Conservation (phyloP, 176 grass and related monocot genomes). For the Saccharum officinarum region DNA sequence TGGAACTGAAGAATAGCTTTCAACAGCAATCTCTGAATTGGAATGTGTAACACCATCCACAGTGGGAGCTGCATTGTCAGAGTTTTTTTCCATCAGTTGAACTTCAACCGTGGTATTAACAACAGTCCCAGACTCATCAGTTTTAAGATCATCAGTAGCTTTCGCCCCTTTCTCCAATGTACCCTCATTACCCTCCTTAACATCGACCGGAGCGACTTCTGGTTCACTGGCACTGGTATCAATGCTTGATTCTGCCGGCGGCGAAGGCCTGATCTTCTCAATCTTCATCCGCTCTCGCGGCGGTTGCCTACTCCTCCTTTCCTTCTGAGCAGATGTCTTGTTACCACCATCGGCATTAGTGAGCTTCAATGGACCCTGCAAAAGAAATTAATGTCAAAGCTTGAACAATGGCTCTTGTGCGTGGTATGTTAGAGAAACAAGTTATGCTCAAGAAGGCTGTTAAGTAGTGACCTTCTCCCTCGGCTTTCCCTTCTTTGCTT, state of each 20-base stretch:
- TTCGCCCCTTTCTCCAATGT: constrained; percentile 35
- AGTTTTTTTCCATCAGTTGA: constrained; percentile 32
- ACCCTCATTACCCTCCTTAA: constrained; percentile 38
- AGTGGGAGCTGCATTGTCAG: constrained; percentile 41
- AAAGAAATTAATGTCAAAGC: constrained; percentile 20
- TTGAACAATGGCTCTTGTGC: constrained; percentile 10
- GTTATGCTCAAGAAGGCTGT: constrained; percentile 16
- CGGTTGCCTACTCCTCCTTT: constrained; percentile 55
- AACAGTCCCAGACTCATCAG: constrained; percentile 30
- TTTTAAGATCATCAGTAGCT: constrained; percentile 33
- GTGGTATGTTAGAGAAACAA: constrained; percentile 9
- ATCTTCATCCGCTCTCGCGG: constrained; percentile 45
- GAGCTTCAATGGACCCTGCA: constrained; percentile 63
- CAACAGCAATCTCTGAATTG: constrained; percentile 33
- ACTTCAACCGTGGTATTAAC: constrained; percentile 39
- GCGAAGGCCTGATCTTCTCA: constrained; percentile 54
- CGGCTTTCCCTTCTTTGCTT: constrained; percentile 63
- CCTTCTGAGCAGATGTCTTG: constrained; percentile 44
- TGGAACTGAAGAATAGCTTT: constrained; percentile 36
- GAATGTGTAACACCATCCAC: constrained; percentile 34
- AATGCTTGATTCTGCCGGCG: constrained; percentile 35
- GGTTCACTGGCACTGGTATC: constrained; percentile 48
- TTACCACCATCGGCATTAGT: constrained; percentile 40
- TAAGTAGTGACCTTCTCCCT: constrained; percentile 69
- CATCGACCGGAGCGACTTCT: constrained; percentile 38